phyloP scores from a whole-genome alignment of 164 flowering plant genomes.

The Magnolia sinica region DNA sequence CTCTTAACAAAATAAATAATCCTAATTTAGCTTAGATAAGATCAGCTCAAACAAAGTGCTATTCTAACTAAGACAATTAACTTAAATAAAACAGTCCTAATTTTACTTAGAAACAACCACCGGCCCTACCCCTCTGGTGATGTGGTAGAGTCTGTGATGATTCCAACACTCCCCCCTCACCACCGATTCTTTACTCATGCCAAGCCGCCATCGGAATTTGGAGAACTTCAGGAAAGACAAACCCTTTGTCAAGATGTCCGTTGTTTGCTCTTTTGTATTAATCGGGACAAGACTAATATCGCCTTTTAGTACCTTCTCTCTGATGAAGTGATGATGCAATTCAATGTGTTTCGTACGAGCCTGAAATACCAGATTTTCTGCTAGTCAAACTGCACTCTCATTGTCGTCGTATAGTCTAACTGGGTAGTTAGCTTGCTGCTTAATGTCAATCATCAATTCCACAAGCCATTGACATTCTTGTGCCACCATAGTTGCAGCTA shows the following conservation, averaged over 20 bases:
- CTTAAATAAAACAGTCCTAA: too few species aligned
- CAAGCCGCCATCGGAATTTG: neutral
- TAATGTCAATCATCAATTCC: constrained; percentile 12
- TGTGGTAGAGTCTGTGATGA: neutral
- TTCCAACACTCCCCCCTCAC: neutral
- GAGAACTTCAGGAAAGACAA: neutral
- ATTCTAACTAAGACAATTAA: too few species aligned
- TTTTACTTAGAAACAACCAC: neutral
- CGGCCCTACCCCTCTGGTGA: neutral
- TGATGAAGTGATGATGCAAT: neutral
- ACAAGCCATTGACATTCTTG: constrained; percentile 13
- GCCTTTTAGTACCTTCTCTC: neutral
- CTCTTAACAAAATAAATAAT: too few species aligned
- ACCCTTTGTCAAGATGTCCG: neutral
- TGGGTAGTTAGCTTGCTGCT: constrained; percentile 15
- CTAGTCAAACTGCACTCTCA: constrained; percentile 11
- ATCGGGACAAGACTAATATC: neutral
- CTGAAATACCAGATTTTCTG: constrained; percentile 29
- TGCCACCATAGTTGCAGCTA: constrained; percentile 11
- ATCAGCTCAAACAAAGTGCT: too few species aligned
- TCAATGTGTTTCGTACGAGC: neutral
- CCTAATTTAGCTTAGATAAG: too few species aligned
- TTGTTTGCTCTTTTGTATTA: neutral
- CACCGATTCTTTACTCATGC: constrained; percentile 11
- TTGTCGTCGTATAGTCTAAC: constrained; percentile 24